A percentile compares a stretch with the other conserved stretches of the same genome.
phyloP scores from a whole-genome alignment of 2,329 filamentous ascomycete species.

The Bertia moriformis region DNA sequence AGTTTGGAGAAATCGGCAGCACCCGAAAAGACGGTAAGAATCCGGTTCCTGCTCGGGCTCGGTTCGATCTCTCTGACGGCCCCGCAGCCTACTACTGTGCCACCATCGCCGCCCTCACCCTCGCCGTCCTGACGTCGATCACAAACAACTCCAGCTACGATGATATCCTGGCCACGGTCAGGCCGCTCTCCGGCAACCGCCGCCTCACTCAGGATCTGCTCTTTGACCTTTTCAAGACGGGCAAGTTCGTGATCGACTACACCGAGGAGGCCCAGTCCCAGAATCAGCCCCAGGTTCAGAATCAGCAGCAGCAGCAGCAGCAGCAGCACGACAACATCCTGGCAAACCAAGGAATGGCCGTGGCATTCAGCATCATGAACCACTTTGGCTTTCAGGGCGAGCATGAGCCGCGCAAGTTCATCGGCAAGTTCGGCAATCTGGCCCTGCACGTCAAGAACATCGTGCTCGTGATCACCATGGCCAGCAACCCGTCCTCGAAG shows the following conservation, averaged over 20 bases:
- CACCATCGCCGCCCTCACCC: slow-evolving; percentile 45
- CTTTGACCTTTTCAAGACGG: slow-evolving; percentile 50
- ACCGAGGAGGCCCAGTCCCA: slow-evolving; percentile 46
- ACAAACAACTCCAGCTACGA: slow-evolving; percentile 40
- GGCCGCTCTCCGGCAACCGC: slow-evolving; percentile 25
- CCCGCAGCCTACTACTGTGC: slow-evolving; percentile 34
- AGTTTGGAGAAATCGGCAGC: slow-evolving; percentile 29
- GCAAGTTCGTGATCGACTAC: slow-evolving; percentile 68
- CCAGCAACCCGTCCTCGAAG: slow-evolving; percentile 41
- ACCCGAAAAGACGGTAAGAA: slow-evolving; percentile 32
- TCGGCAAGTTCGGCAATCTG: slow-evolving; percentile 62
- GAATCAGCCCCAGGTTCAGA: no score
- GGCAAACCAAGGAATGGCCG: slow-evolving; percentile 57
- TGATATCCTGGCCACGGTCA: slow-evolving; percentile 58
- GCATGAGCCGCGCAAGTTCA: slow-evolving; percentile 43
- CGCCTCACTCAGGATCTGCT: slow-evolving; percentile 47
- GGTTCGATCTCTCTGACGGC: neutral
- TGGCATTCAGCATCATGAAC: slow-evolving; percentile 66
- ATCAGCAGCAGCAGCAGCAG: no score
- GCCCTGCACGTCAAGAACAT: slow-evolving; percentile 63
- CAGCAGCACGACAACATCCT: slow-evolving; percentile 63
- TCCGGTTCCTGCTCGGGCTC: neutral
- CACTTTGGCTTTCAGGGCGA: slow-evolving; percentile 61
- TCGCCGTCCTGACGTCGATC: slow-evolving; percentile 31
- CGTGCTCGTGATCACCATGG: slow-evolving; percentile 49